Base-by-base conservation (phyloP, 148 eudicot genomes). In the Chenopodium formosanum region DNA sequence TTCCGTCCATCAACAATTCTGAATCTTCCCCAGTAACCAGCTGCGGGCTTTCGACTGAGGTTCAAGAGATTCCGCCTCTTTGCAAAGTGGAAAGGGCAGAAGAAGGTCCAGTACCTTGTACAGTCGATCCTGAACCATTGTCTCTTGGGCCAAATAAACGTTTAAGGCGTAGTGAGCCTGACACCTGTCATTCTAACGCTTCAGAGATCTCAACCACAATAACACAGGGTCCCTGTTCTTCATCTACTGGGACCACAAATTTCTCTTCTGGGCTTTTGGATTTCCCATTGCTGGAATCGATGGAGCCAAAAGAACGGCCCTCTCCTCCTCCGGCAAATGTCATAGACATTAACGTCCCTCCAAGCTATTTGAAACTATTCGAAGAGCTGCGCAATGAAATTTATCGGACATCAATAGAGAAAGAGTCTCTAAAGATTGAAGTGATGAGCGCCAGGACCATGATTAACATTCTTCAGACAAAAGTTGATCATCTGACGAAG, bases 381-480 rank as follows among this genome's bases (percentile, higher is more conserved):
- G 93, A 90, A 82, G 92, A 96, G 70, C 82, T 96, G 71, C 91
- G 94, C 69, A 89, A 91, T 31, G 98, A 92, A 88, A 91, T 96
- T 37, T 91, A 94, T 32, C 90, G 89, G 82, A 91, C 95, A 68
- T 96, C 99, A 20, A 91, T 94, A 89, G 99, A 96, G 87, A 89
- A 89, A 86, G 99, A 96, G 87, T 90, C 98, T 1, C 78, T 96
- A 85, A 96, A 94, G 91, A 94, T 94, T 19, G 99, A 96, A 79
- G 88, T 94, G 84, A 96, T 96, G 99, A 90, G 99, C 72, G 94
- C 99, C 11, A 91, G 94, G 87, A 97, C 99, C 10, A 91, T 96
- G 99, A 96, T 96, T 81, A 91, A 92, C 89, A 86, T 94, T 79
- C 98, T 96, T 77, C 98, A 96, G 84, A 87, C 99, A 0, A 93